phyloP scores from a whole-genome alignment of 202 grass and related monocot species.

The Schoenoplectus triqueter region DNA sequence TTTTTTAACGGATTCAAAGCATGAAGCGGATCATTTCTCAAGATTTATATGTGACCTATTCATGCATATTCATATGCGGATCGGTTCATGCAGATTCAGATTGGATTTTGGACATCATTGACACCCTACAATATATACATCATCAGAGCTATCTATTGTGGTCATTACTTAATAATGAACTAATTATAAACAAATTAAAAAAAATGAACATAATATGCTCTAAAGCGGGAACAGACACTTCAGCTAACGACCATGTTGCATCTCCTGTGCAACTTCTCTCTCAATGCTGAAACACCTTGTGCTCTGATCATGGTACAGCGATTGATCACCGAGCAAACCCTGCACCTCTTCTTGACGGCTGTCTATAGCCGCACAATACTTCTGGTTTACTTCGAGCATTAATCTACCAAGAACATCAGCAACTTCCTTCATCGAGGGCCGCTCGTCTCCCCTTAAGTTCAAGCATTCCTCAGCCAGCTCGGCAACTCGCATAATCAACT shows the following conservation, averaged over 20 bases:
- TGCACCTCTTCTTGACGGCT: background rate
- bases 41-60: no score
- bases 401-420: slow-evolving; percentile 52
- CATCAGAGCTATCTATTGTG: no score
- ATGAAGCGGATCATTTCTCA: no score
- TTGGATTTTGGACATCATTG: no score
- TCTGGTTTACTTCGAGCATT: slow-evolving; percentile 24
- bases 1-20: no score
- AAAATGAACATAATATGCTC: background rate
- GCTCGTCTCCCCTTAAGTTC: slow-evolving; percentile 35
- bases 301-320: background rate
- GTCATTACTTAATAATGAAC: background rate
- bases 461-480: slow-evolving; percentile 51
- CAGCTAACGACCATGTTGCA: background rate
- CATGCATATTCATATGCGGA: no score
- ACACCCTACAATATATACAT: no score
- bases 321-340: background rate
- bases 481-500: slow-evolving; percentile 41
- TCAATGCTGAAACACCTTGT: slow-evolving; percentile 17
- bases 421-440: slow-evolving; percentile 54
- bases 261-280: background rate
- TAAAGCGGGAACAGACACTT: background rate
- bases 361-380: slow-evolving; percentile 18
- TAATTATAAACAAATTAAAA: background rate
- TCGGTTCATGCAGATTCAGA: no score